Evolutionary conservation across 2,329 filamentous ascomycete species (phyloP), one percentile per base, ranked within the genome.

Genomic region (Chalaropsis ovoidea): DNA sequence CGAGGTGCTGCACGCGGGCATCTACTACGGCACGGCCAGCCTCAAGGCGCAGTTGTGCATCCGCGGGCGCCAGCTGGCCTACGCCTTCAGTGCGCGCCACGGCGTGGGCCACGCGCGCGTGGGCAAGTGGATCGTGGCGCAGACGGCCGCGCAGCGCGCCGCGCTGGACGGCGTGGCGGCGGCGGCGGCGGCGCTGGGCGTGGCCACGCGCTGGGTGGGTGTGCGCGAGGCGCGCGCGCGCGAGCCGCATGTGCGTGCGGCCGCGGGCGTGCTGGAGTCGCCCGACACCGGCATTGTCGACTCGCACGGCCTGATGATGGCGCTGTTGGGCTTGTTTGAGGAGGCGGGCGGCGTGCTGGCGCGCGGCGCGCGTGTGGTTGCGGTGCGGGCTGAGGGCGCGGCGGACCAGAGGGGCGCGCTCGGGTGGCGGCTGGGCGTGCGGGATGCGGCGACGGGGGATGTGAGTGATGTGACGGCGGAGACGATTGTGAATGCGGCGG

Each of bases 91-190:
- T 77, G 75, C 77, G 4, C 77, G 77, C 66, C 78, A 89, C 71
- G 75, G 76, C 66, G 87, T 99, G 62, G 84, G 84, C 0, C 82
- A 94, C 76, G 80, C 80, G 64, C 87, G 87, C 73, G 88, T 85
- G 27, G 91, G 91, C 67, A 97, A 96, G 78, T 96, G 93, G 92
- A 88, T 97, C 71, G 89, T 97, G 1, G 93, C 93, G 0, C 94
- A 97, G 77, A 87, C 85, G 63, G 79, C 80, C 1, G 77, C 76
- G 60, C 89, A 97, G 77, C 81, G 83, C 72, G 80, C 77, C n/a
- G 84, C 83, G 56, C 82, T 82, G 1, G 75, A 85, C 69, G 74
- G 72, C 22, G 75, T 87, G 22, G 76, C 81, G 68, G 72, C 72
- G 10, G 76, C 81, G 62, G 68, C 71, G 0, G 69, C 69, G 0